These are phyloP conservation scores for Ophiocordyceps sinensis DNA, from an alignment of 2,329 filamentous ascomycete species.

Conservation along the genomic window DNA sequence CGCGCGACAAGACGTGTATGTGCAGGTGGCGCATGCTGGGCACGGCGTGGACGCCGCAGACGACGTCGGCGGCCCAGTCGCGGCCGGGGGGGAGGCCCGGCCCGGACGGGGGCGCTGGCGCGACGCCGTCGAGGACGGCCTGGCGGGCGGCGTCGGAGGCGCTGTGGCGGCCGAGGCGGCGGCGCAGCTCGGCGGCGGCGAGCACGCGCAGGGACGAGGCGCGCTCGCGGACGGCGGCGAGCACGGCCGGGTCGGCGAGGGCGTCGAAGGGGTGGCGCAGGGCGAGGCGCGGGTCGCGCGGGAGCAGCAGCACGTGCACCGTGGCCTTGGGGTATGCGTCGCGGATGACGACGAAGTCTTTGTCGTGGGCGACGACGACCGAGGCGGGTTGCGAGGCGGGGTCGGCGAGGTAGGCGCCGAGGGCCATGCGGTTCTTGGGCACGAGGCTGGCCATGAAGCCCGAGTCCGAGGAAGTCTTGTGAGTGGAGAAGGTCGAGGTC, in stretches of 20 bases:
- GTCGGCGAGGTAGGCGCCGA: slow-evolving; percentile 51
- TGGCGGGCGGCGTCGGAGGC: slow-evolving; percentile 47
- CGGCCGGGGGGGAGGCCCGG: slow-evolving; percentile 50
- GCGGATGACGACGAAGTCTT: slow-evolving; percentile 59
- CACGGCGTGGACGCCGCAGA: slow-evolving; percentile 68
- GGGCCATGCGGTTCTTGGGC: slow-evolving; percentile 42
- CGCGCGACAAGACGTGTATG: slow-evolving; percentile 71
- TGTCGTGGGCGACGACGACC: slow-evolving; percentile 50
- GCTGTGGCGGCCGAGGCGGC: slow-evolving; percentile 51
- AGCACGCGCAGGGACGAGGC: slow-evolving; percentile 44
- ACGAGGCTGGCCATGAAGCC: no score
- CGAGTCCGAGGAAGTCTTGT: no score
- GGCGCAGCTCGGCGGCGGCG: slow-evolving; percentile 61
- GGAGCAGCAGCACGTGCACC: slow-evolving; percentile 78
- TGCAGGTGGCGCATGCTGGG: slow-evolving; percentile 91
- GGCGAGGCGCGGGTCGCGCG: slow-evolving; percentile 48
- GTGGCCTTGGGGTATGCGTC: slow-evolving; percentile 79
- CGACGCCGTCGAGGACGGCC: slow-evolving; percentile 48
- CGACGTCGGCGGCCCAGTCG: slow-evolving; percentile 64
- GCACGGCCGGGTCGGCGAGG: slow-evolving; percentile 56
- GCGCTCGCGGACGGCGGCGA: slow-evolving; percentile 47
- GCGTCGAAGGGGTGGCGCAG: slow-evolving; percentile 63
- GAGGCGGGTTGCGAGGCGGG: slow-evolving; percentile 47
- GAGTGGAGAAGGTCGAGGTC: no score
- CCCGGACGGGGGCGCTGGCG: slow-evolving; percentile 8